Base-by-base conservation (phyloP, 1,284 basidiomycete genomes). In the Boletus smithii region DNA sequence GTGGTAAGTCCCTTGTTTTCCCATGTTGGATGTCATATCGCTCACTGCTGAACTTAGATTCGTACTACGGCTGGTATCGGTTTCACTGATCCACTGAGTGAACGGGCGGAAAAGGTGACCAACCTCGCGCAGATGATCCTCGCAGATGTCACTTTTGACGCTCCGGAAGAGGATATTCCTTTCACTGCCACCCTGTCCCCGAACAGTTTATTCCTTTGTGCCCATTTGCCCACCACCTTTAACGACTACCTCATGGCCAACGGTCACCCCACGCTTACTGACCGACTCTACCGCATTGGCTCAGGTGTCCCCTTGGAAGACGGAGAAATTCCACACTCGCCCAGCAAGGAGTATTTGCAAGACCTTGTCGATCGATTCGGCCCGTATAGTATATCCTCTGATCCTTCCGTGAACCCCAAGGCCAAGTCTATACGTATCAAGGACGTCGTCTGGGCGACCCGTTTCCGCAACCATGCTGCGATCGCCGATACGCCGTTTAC, bases 401-500 rank as follows among this genome's bases (percentile, higher is more conserved):
- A 60, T 40, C 44, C 60, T 3, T 44, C 56, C 3, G 45, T 59
- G 7, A 66, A 65, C 18, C 54, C 60, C 17, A 50, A n/a, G 8
- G 20, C 39, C 20, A 61, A 53, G n/a, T 18, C 61, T 0, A 22
- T 54, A 17, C 31, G 31, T 4, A 68, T 65, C 35, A 54, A 67
- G n/a, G 54, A 68, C 11, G 42, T 66, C 8, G 11, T 70, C 17
- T 73, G 73, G 71, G 55, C 65, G 2, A 64, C 69, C 8, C 66
- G 73, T 16, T 75, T 73, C 67, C 63, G 66, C 34, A 71, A 66
- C 16, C 68, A 61, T 44, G 66, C 63, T 4, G 65, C 69, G 6
- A 54, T 73, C 42, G 69, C 71, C 3, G 65, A 69, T 27, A 62
- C 47, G 0, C 58, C 48, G 20, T 70, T 69, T 47, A 53, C 54